Percentiles rank a stretch among this genome's conserved stretches.
Conservation (phyloP, 495 filamentous ascomycete genomes). For the Entonaema liquescens region DNA sequence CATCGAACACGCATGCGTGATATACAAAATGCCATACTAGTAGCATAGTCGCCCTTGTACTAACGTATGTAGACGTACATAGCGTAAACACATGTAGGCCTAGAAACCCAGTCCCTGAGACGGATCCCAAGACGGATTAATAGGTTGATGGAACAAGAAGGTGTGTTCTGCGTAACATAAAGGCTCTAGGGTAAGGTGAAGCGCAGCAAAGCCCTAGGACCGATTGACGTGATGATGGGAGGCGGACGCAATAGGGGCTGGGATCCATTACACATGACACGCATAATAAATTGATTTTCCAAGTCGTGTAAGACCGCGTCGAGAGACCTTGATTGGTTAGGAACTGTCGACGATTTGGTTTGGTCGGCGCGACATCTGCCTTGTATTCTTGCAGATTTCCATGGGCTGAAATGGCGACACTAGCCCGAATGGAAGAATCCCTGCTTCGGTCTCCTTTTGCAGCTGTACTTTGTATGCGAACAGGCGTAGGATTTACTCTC, state of each 20-base stretch:
- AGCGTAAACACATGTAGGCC: conserved; percentile 20
- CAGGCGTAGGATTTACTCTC: conserved; percentile 31
- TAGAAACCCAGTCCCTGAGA: conserved; percentile 19
- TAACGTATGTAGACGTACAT: conserved; percentile 21
- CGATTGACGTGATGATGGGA: conserved; percentile 36
- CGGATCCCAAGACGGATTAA: conserved; percentile 7
- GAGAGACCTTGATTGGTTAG: conserved; percentile 45
- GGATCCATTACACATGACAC: conserved; percentile 47
- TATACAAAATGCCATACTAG: conserved; percentile 13
- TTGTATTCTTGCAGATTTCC: conserved; percentile 43
- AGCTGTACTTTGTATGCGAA: conserved; percentile 29
- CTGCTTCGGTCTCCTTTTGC: conserved; percentile 33
- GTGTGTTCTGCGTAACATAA: conserved; percentile 40
- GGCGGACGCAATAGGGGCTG: conserved; percentile 38
- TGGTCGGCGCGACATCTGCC: conserved; percentile 44
- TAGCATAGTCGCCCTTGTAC: conserved; percentile 10
- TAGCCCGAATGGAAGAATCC: conserved; percentile 36
- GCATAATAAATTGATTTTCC: conserved; percentile 47
- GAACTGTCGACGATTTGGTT: conserved; percentile 33
- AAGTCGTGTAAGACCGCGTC: conserved; percentile 50
- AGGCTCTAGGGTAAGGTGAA: conserved; percentile 32
- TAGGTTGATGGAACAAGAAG: conserved; percentile 42
- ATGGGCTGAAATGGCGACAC: conserved; percentile 43
- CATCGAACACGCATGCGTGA: conserved; percentile 28
- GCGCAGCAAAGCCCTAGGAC: conserved; percentile 22